Percentiles rank a stretch among this genome's conserved stretches.
phyloP scores from a whole-genome alignment of 306 rosid genomes.

The Cucumis melo region DNA sequence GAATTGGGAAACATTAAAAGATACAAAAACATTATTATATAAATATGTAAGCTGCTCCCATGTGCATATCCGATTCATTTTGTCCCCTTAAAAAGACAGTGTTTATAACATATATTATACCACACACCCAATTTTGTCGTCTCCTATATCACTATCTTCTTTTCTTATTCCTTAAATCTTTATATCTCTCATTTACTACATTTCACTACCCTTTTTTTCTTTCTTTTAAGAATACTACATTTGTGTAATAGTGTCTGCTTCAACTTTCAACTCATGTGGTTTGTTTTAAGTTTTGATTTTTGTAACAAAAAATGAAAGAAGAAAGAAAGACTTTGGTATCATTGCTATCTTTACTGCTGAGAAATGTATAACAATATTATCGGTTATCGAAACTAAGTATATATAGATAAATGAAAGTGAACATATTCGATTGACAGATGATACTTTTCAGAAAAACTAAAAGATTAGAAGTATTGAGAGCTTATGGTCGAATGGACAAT shows the following conservation, averaged over 20 bases:
- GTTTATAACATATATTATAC: not conserved
- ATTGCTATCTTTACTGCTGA: too few relatives aligned
- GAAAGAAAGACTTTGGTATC: too few relatives aligned
- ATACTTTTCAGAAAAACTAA: not conserved
- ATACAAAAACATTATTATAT: not conserved
- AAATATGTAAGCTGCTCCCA: not conserved
- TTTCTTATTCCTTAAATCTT: not conserved
- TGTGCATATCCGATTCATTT: conserved; percentile 4
- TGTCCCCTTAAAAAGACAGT: not conserved
- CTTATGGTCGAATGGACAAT: too few relatives aligned
- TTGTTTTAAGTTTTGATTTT: not conserved
- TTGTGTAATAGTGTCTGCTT: not conserved
- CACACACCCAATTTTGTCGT: not conserved
- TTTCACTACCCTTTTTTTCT: too few relatives aligned
- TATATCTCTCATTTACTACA: not conserved
- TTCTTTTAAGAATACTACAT: too few relatives aligned
- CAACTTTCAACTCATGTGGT: too few relatives aligned
- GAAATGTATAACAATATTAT: not conserved
- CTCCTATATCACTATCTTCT: not conserved
- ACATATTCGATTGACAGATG: not conserved
- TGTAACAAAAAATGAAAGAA: not conserved
- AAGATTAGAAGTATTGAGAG: not conserved
- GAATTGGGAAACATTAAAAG: not conserved
- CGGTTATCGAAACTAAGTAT: not conserved
- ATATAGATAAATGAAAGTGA: too few relatives aligned